Evolutionary conservation across 179 eudicot genomes (phyloP), one percentile per base, ranked within the genome.

Genomic region (Spergularia azorica): DNA sequence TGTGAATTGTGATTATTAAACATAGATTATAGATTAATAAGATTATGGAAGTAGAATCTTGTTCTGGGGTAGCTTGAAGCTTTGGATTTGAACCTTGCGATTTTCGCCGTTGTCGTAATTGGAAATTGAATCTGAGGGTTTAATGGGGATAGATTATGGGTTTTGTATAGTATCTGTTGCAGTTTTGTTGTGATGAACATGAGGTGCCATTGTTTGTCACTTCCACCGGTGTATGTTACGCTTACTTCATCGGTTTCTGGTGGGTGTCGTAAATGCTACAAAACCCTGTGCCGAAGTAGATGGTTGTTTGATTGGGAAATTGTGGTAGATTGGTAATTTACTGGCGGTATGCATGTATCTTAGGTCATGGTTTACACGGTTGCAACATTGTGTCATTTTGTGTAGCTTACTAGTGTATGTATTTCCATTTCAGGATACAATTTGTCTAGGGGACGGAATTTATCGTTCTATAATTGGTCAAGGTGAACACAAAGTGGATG

Each of bases 401-500:
- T 50, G 48, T n/a, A 50, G 3, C 41, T 55, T 60, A 0, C 77
- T 68, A 7, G 54, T 73, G 12, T 43, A 10, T 61, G 9, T 26
- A 18, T 50, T 46, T 20, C 32, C 14, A 52, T 82, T 63, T 32
- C 79, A 78, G 84, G 50, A 60, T 11, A n/a, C 16, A 20, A 46
- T 63, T 50, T 43, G 39, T 69, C 5, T 70, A 0, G 48, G 12
- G 20, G 63, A 36, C 11, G 50, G 51, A 36, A 58, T 36, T 10
- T 14, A 71, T 51, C 10, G 64, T 71, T 57, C 9, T 9, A 56
- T 36, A 52, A 36, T 20, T 41, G 59, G 56, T 67, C 8, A 38
- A 61, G 75, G 59, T 55, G 66, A 20, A n/a, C 76, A 54, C 32
- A 54, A 39, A 77, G 62, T 79, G 79, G 69, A 48, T 67, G 76